Evolutionary conservation across 1,139 yeast species (phyloP), one percentile per base, ranked within the genome.

Genomic region (Candida glucosophila): DNA sequence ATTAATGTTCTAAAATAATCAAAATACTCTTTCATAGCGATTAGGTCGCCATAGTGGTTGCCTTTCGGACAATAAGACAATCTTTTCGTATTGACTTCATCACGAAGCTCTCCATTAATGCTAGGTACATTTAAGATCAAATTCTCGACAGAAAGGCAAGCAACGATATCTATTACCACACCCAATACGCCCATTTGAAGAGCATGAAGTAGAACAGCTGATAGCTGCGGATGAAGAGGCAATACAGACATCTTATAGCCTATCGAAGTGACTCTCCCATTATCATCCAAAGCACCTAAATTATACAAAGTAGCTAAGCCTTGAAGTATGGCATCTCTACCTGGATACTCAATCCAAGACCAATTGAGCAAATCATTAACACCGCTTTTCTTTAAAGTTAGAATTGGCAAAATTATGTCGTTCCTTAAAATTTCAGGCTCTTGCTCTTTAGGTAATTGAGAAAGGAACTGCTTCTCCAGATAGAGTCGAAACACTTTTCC

Each of bases 291-390:
- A 0, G 98, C 97, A 3, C 77, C 77, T 23, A 90, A 58, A 3
- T 85, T 68, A 47, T 79, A 83, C 23, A 92, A 64, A 24, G 86
- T 81, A 31, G 77, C 73, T 29, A 90, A 61, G 0, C 95, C 94
- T 31, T 86, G 62, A 12, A 80, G 51, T 19, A 90, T 64, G 0
- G 96, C 69, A 9, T 77, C 81, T 37, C 73, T 68, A 2, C 92
- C 88, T 0, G 98, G 98, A 36, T 81, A 72, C 45, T 90, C 95
- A 24, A 92, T 63, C 97, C 97, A 90, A 10, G 82, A 67, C 88
- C 96, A 90, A 29, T 75, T 73, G 23, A 86, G 53, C 21, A 90
- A 69, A 52, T 90, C 93, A 33, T 80, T 75, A 5, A 88, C 85
- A 4, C 92, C 90, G 22, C 85, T 70, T 31, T 75, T 75, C 47